Conservation (phyloP, 805 yeast species). For the Candida gorgasii region DNA sequence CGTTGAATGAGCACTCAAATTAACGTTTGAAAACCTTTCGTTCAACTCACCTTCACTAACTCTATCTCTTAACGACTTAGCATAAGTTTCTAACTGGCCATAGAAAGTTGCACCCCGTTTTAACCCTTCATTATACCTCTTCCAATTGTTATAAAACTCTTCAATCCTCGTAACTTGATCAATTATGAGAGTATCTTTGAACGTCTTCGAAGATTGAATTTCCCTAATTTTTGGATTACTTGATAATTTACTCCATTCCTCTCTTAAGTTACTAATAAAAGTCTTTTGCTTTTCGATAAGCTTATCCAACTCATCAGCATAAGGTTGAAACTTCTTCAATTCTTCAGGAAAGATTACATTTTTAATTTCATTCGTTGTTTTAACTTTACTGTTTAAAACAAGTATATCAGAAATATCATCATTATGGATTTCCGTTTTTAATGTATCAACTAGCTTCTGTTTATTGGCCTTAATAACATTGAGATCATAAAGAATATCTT, state of each 20-base stretch:
- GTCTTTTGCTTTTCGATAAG: conserved; percentile 66
- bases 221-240: conserved; percentile 35
- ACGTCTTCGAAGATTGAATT: conserved; percentile 44
- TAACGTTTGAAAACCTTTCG: conserved; percentile 12
- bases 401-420: conserved; percentile 85
- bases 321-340: conserved; percentile 72
- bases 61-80: conserved; percentile 12
- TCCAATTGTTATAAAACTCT: conserved; percentile 56
- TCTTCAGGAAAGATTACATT: conserved; percentile 64
- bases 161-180: conserved; percentile 37
- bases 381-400: conserved; percentile 60
- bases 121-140: conserved; percentile 56
- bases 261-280: conserved; percentile 36
- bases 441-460: conserved; percentile 54
- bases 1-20: conserved; percentile 10
- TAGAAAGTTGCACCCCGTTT: conserved; percentile 67
- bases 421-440: conserved; percentile 67
- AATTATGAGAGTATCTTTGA: conserved; percentile 32
- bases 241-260: conserved; percentile 30
- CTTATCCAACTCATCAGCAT: conserved; percentile 63
- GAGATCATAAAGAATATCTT: conserved; percentile 60
- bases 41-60: conserved; percentile 9
- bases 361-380: conserved; percentile 57
- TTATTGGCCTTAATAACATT: conserved; percentile 66
- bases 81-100: conserved; percentile 43